Evolutionary conservation across 352 stramenopile species (phyloP).

Genomic region (Globisporangium cederbergense): DNA sequence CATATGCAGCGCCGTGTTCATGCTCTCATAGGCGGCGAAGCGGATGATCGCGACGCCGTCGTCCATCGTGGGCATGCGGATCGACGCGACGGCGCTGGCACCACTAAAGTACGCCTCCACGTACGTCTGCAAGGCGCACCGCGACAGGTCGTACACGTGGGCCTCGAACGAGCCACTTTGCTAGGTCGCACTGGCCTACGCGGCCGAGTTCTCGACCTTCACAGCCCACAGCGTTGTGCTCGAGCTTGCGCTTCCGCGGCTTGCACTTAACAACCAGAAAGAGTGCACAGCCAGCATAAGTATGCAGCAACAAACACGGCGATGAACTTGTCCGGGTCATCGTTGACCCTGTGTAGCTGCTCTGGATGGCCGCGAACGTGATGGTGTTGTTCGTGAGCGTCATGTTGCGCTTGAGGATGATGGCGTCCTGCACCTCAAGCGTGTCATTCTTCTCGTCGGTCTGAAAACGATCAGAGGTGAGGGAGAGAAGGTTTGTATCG

Average conservation of each 20-base stretch:
- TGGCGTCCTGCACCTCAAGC: too few species aligned
- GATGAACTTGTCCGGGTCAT: too few species aligned
- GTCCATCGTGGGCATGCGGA: slow-evolving; percentile 71
- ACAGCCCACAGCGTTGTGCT: slow-evolving; percentile 26
- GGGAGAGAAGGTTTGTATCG: too few species aligned
- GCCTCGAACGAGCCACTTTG: slow-evolving; percentile 34
- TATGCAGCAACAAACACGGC: too few species aligned
- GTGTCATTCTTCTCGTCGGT: too few species aligned
- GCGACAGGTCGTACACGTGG: slow-evolving; percentile 66
- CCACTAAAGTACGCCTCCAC: slow-evolving; percentile 67
- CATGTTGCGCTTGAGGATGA: too few species aligned
- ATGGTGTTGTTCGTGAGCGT: too few species aligned
- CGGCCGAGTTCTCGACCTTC: slow-evolving; percentile 43
- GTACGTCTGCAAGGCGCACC: slow-evolving; percentile 41
- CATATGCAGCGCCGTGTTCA: slow-evolving; percentile 56
- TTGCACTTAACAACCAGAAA: too few species aligned
- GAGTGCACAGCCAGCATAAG: too few species aligned
- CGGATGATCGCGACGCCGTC: slow-evolving; percentile 60
- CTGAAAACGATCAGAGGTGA: too few species aligned
- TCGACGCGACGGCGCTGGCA: slow-evolving; percentile 40
- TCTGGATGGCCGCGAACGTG: too few species aligned
- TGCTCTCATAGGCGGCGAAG: slow-evolving; percentile 47
- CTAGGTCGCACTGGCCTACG: slow-evolving; percentile 3
- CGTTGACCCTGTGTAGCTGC: too few species aligned
- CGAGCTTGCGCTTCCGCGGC: slow-evolving; percentile 20